Evolutionary conservation across 2,329 filamentous ascomycete genomes (phyloP).

Genomic region (Endoconidiophora polonica): DNA sequence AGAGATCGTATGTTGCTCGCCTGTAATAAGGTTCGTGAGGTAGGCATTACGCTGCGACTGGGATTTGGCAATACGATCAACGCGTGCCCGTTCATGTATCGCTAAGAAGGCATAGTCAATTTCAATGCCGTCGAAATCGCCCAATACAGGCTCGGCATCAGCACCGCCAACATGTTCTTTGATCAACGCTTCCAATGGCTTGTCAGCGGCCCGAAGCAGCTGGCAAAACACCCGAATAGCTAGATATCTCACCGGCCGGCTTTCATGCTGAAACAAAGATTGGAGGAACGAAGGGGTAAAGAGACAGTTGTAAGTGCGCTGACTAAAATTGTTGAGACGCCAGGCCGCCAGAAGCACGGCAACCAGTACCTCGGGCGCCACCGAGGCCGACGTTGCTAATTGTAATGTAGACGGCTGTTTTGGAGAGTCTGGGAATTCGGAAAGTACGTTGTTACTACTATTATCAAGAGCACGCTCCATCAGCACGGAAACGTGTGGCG

Average conservation of each 20-base stretch:
- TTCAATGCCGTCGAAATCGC: constrained; percentile 54
- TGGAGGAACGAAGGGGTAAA: constrained; percentile 53
- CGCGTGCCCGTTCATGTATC: constrained; percentile 39
- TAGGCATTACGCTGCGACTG: constrained; percentile 2
- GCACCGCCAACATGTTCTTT: constrained; percentile 43
- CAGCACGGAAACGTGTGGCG: constrained; percentile 61
- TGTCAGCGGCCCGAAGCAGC: constrained; percentile 64
- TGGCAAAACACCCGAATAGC: constrained; percentile 68
- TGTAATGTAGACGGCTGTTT: constrained; percentile 8
- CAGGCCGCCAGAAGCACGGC: constrained; percentile 50
- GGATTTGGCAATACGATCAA: constrained; percentile 19
- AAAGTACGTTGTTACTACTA: not conserved
- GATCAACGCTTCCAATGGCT: constrained; percentile 57
- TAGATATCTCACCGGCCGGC: constrained; percentile 54
- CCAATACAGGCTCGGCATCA: constrained; percentile 44
- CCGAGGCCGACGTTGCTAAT: constrained; percentile 13
- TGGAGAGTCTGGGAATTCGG: not conserved
- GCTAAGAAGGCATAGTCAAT: constrained; percentile 66
- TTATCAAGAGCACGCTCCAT: constrained; percentile 30
- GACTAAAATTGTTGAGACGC: constrained; percentile 64
- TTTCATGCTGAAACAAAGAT: constrained; percentile 44
- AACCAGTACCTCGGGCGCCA: constrained; percentile 17
- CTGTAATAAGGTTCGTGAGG: constrained; percentile 12
- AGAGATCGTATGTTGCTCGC: constrained; percentile 11
- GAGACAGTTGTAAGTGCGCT: constrained; percentile 45